Base-by-base conservation (phyloP, 2,329 filamentous ascomycete species). In the Hypoxylon sp. region DNA sequence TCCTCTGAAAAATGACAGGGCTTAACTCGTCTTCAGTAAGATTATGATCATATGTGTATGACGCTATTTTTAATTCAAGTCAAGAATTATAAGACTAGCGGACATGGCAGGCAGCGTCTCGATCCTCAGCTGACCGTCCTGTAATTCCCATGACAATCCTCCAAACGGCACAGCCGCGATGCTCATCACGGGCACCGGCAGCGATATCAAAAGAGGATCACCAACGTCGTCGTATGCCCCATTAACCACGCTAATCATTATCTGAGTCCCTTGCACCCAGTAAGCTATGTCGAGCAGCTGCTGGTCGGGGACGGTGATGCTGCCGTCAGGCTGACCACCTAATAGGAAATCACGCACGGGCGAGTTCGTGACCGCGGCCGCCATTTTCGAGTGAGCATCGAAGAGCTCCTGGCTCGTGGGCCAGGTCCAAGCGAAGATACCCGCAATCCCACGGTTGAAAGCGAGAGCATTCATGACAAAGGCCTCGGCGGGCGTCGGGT, bases 371-470 rank as follows among this genome's bases (percentile, higher is more conserved):
- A 84, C 75, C 0, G 81, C 78, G 16, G 46, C 68, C 0, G 81
- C 76, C 70, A 84, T 77, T 43, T 67, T 34, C n/a, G 81, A 79
- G 47, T 82, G 80, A 2, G 79, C 75, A 1, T 59, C 70, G 5
- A 78, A 80, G 23, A 85, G 69, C 12, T 70, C 70, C 3, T 74
- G 71, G 16, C 76, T 79, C 1, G 78, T 74, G 0, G 82, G 82
- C 72, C 80, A 85, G 1, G 83, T 77, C 82, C 83, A 85, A 12
- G 78, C 77, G 2, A 83, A 77, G 21, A 83, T 75, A 3, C 76
- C 79, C 66, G 79, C 79, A 14, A 77, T 81, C n/a, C 80, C 81
- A 65, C 82, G 80, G 68, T 84, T 81, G 43, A 85, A 76, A 0
- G 79, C 81, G 12, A 84, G 73, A 21, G 78, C 71, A 55, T 77